phyloP scores from a whole-genome alignment of 2,329 filamentous ascomycete genomes.

The Nemania diffusa region DNA sequence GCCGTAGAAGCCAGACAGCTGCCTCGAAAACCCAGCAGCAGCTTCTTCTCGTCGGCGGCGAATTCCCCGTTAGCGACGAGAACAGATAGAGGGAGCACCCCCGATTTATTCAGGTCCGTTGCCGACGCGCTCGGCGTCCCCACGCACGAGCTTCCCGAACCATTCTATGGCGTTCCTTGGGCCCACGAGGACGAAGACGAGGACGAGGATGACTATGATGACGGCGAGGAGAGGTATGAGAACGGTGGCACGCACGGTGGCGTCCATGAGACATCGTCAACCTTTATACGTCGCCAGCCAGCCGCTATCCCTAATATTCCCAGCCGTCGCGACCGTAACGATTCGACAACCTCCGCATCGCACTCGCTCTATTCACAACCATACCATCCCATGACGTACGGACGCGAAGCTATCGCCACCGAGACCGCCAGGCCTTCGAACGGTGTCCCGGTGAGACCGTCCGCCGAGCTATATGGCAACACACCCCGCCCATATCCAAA shows the following conservation, averaged over 20 bases:
- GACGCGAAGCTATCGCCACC: conserved; percentile 14
- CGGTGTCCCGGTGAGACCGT: conserved; percentile 1
- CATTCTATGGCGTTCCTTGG: conserved; percentile 50
- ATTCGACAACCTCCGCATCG: conserved; percentile 25
- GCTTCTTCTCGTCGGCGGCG: conserved; percentile 36
- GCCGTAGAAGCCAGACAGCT: conserved; percentile 22
- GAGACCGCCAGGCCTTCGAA: conserved; percentile 5
- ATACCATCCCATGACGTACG: conserved; percentile 45
- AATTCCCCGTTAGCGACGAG: conserved; percentile 35
- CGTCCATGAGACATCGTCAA: conserved; percentile 26
- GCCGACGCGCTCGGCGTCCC: conserved; percentile 47
- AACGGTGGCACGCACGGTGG: conserved; percentile 13
- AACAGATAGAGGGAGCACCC: conserved; percentile 26
- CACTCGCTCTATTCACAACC: conserved; percentile 43
- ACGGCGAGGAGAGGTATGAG: conserved; percentile 4
- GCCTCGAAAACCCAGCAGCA: conserved; percentile 31
- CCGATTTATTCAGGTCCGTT: conserved; percentile 43
- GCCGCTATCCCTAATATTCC: conserved; percentile 1
- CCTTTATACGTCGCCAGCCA: conserved; percentile 26
- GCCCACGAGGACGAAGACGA: conserved; percentile 30
- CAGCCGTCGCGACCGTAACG: conserved; percentile 22
- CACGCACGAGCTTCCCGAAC: conserved; percentile 44
- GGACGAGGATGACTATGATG: conserved; percentile 23
- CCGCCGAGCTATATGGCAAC: conserved; percentile 12
- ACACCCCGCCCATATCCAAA: not conserved